These are phyloP conservation scores for Xylaria sp. DNA, from an alignment of 2,329 filamentous ascomycete species.

Conservation along the genomic window DNA sequence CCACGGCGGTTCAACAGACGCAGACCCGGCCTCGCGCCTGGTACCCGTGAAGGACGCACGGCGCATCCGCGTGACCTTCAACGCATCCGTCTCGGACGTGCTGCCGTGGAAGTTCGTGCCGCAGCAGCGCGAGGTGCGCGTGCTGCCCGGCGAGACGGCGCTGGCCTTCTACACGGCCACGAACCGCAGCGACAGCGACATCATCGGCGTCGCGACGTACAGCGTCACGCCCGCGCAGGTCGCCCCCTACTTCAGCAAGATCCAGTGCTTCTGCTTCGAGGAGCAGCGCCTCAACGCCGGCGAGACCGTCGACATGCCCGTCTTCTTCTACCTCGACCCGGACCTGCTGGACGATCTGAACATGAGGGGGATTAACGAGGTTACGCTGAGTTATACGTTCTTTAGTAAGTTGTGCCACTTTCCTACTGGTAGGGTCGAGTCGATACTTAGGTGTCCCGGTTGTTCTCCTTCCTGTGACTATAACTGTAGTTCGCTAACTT, in stretches of 20 bases:
- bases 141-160: constrained; percentile 95
- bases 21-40: constrained; percentile 79
- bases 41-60: constrained; percentile 82
- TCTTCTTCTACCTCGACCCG: constrained; percentile 98
- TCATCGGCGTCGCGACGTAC: constrained; percentile 98
- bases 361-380: constrained; percentile 94
- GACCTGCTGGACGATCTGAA: constrained; percentile 91
- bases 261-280: constrained; percentile 99
- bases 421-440: neutral
- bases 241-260: constrained; percentile 98
- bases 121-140: constrained; percentile 95
- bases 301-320: constrained; percentile 99
- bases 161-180: constrained; percentile 98
- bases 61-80: constrained; percentile 95
- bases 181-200: constrained; percentile 89
- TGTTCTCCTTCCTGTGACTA: neutral
- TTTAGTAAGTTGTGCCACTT: constrained; percentile 76
- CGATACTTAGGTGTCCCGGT: neutral
- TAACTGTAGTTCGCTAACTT: constrained; percentile 4
- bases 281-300: constrained; percentile 93
- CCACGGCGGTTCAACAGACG: constrained; percentile 63
- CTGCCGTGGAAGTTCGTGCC: constrained; percentile 97
- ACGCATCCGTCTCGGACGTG: constrained; percentile 92
- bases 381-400: constrained; percentile 97
- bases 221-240: constrained; percentile 96